phyloP scores from a whole-genome alignment of 768 basidiomycete species.

The Lactarius sp. region DNA sequence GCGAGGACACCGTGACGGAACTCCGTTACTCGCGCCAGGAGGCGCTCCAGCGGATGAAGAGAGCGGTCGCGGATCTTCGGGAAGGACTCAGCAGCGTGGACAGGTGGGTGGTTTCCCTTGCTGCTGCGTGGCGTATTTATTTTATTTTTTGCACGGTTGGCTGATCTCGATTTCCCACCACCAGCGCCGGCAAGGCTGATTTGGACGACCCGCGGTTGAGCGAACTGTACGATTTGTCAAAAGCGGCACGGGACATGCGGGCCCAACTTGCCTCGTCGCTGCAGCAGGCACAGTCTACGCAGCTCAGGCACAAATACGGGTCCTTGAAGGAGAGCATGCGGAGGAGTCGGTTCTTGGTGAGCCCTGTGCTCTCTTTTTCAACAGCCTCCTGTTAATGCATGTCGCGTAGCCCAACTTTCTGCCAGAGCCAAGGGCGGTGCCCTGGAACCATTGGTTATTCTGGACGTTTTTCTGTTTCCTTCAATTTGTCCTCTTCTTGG shows the following conservation, averaged over 20 bases:
- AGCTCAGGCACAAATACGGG: conserved; percentile 35
- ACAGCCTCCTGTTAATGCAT: neutral
- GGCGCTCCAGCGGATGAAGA: conserved; percentile 52
- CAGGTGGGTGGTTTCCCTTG: conserved; percentile 38
- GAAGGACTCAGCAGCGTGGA: conserved; percentile 55
- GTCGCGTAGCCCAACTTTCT: conserved; percentile 24
- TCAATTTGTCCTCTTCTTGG: conserved; percentile 43
- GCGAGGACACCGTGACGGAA: conserved; percentile 25
- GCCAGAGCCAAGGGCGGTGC: conserved; percentile 12
- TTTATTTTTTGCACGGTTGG: conserved; percentile 2
- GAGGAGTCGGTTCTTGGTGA: conserved; percentile 38
- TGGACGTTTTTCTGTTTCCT: conserved; percentile 35
- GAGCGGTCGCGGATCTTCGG: conserved; percentile 52
- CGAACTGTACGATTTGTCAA: conserved; percentile 51
- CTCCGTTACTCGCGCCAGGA: conserved; percentile 41
- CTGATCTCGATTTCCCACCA: neutral
- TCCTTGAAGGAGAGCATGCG: conserved; percentile 37
- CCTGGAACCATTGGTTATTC: conserved; percentile 33
- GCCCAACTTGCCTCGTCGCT: conserved; percentile 41
- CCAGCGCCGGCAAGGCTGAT: conserved; percentile 37
- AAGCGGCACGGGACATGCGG: conserved; percentile 47
- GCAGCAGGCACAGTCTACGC: conserved; percentile 36
- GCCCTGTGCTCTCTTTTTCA: conserved; percentile 19
- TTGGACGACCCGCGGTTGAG: conserved; percentile 44
- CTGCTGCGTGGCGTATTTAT: neutral